Evolutionary conservation across 1,284 basidiomycete genomes (phyloP).

Genomic region (Golubevia pallescens): DNA sequence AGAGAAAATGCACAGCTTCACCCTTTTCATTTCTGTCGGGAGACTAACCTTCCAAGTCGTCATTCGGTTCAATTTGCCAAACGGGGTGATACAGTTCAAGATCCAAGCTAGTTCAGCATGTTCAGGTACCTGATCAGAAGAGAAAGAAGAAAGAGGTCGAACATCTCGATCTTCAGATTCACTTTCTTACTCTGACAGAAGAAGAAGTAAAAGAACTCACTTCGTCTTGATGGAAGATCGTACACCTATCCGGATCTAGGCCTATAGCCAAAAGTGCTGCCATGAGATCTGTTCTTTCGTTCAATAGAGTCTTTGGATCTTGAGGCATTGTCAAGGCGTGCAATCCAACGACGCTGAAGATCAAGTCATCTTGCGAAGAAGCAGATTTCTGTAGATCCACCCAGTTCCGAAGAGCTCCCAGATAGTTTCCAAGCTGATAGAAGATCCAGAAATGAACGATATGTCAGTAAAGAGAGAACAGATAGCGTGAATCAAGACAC

Average conservation of each 20-base stretch:
- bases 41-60: constrained; percentile 87
- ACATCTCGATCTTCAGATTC: no score
- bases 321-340: constrained; percentile 16
- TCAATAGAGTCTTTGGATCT: constrained; percentile 6
- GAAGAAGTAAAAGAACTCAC: neutral
- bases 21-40: no score
- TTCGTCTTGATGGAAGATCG: constrained; percentile 56
- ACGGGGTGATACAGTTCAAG: constrained; percentile 80
- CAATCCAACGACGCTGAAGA: constrained; percentile 49
- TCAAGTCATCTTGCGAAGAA: constrained; percentile 67
- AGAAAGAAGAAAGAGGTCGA: neutral
- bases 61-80: constrained; percentile 85
- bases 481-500: constrained; percentile 13
- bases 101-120: constrained; percentile 93
- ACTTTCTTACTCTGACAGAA: neutral
- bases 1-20: no score
- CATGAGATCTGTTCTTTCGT: constrained; percentile 49
- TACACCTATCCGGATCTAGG: constrained; percentile 49
- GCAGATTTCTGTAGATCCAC: constrained; percentile 76
- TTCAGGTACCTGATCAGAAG: constrained; percentile 73
- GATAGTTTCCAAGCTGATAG: constrained; percentile 84
- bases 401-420: constrained; percentile 89
- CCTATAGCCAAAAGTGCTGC: constrained; percentile 57
- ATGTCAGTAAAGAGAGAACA: neutral
- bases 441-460: constrained; percentile 1